phyloP scores from a whole-genome alignment of 768 basidiomycete genomes.

The Suillus bovinus region DNA sequence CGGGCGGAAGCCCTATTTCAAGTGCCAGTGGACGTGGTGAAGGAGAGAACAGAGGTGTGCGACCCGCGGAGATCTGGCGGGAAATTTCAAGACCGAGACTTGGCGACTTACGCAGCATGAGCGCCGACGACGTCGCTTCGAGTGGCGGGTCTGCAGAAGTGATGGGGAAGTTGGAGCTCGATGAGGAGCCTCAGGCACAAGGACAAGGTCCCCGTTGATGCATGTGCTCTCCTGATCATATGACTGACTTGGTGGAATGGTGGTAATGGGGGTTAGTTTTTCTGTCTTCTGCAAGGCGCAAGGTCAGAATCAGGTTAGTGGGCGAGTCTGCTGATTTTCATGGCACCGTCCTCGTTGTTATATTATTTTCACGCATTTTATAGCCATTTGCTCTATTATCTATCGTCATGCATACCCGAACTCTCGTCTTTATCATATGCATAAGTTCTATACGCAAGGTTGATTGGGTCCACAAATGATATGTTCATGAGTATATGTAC shows the following conservation, averaged over 20 bases:
- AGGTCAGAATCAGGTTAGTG: background rate
- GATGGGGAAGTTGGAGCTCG: slow-evolving; percentile 37
- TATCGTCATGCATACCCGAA: slow-evolving; percentile 9
- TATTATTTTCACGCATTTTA: slow-evolving; percentile 8
- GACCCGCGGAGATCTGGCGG: background rate
- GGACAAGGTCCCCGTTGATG: background rate
- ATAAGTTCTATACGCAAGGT: slow-evolving; percentile 7
- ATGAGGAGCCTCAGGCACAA: slow-evolving; percentile 23
- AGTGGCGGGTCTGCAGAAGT: slow-evolving; percentile 37
- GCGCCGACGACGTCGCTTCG: slow-evolving; percentile 19
- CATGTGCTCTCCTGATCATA: background rate
- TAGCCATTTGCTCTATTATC: slow-evolving; percentile 2
- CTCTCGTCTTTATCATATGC: slow-evolving; percentile 7
- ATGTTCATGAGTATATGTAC: background rate
- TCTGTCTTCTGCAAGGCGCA: background rate
- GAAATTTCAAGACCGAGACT: slow-evolving; percentile 21
- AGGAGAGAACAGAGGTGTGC: slow-evolving; percentile 8
- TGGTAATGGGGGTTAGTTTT: background rate
- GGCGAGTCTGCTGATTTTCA: background rate
- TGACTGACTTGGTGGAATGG: background rate
- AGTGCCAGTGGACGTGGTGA: slow-evolving; percentile 4
- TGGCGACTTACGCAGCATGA: slow-evolving; percentile 34
- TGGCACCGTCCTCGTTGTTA: slow-evolving; percentile 1
- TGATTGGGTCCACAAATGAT: background rate
- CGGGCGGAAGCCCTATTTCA: slow-evolving; percentile 16